phyloP scores from a whole-genome alignment of 768 basidiomycete species.

The Pisolithus orientalis region DNA sequence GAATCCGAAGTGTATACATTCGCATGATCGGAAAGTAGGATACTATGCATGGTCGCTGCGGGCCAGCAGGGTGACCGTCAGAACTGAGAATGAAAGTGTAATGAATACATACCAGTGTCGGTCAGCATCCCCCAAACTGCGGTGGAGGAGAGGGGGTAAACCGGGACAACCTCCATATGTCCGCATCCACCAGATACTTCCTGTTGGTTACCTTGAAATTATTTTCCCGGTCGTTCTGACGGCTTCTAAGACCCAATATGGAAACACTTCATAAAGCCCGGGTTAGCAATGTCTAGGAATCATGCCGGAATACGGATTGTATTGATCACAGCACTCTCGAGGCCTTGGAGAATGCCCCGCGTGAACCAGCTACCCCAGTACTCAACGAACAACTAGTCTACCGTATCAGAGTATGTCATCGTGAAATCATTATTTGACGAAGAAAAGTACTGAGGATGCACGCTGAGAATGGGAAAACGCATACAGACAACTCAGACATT shows the following conservation, averaged over 20 bases:
- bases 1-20: too few relatives aligned
- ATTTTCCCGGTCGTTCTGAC: slow-evolving; percentile 52
- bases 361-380: slow-evolving; percentile 79
- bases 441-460: neutral
- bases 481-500: slow-evolving; percentile 55
- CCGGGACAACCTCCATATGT: neutral
- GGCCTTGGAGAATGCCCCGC: slow-evolving; percentile 48
- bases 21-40: too few relatives aligned
- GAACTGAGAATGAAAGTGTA: too few relatives aligned
- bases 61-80: too few relatives aligned
- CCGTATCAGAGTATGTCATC: slow-evolving; percentile 50
- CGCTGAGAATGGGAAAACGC: neutral
- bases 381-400: slow-evolving; percentile 48
- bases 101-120: too few relatives aligned
- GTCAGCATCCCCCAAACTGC: slow-evolving; percentile 37
- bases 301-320: slow-evolving; percentile 72
- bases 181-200: slow-evolving; percentile 45
- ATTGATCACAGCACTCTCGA: slow-evolving; percentile 55
- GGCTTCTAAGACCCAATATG: slow-evolving; percentile 67
- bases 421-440: slow-evolving; percentile 45
- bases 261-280: neutral
- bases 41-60: too few relatives aligned
- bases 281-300: neutral
- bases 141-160: slow-evolving; percentile 34
- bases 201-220: slow-evolving; percentile 63